Evolutionary conservation across 345 rosid species (phyloP).

Genomic region (Salix koriyanagi): DNA sequence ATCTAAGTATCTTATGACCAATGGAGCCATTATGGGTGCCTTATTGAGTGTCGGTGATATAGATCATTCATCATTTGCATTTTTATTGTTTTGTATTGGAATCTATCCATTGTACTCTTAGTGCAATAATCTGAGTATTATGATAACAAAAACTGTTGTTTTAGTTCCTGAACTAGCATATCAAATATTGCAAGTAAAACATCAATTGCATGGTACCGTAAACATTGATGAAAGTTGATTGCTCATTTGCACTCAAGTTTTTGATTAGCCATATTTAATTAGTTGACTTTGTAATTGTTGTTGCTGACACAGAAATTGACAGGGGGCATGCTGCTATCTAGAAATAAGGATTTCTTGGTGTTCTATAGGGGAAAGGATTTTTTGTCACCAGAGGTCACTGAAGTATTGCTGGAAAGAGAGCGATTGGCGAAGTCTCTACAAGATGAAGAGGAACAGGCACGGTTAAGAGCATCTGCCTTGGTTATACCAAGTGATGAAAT

Average conservation of each 20-base stretch:
- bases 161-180: conserved; percentile 5
- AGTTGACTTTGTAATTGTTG: conserved; percentile 9
- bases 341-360: conserved; percentile 90
- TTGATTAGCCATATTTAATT: neutral
- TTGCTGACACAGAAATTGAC: conserved; percentile 70
- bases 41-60: neutral
- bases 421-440: conserved; percentile 59
- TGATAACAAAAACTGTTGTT: neutral
- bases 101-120: neutral
- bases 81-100: neutral
- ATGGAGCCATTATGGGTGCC: neutral
- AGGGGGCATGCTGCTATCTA: conserved; percentile 73
- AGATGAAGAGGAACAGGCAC: conserved; percentile 81
- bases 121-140: neutral
- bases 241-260: neutral
- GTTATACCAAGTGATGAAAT: conserved; percentile 36
- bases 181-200: neutral
- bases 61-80: neutral
- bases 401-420: conserved; percentile 77
- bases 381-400: conserved; percentile 66
- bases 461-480: conserved; percentile 63
- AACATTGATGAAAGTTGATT: neutral
- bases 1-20: neutral
- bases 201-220: neutral
- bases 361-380: conserved; percentile 91